Base-by-base conservation (phyloP, 164 flowering plant species). In the Chimonanthus praecox region DNA sequence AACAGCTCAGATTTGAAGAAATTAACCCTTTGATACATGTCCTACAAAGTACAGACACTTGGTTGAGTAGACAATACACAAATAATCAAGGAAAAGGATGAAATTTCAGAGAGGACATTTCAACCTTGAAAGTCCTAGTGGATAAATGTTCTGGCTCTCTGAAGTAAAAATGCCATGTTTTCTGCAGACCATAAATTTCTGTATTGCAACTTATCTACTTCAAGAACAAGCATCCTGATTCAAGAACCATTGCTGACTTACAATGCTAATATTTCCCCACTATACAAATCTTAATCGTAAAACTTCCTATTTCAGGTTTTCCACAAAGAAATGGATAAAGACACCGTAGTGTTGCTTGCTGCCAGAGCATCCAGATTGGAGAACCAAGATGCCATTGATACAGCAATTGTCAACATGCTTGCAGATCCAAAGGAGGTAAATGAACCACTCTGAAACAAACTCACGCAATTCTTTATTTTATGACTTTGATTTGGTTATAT, bases 321-420 rank as follows among this genome's bases (percentile, higher is more conserved):
- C 73, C 69, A 78, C 80, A 84, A 77, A 61, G 82, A 84, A 49
- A 87, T 91, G 83, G 92, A 89, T 82, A 87, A 79, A 81, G 92
- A 90, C 71, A 82, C 63, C 20, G 70, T 93, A 67, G 80, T 91
- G 76, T 78, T 93, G 74, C 86, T 93, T 72, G 95, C 97, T 58
- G 94, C 94, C 60, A 82, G 95, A 79, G 98, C 98, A 54, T 77
- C 98, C 58, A 87, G 98, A 79, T 66, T 88, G 72, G 98, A 93
- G 79, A 93, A 91, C 76, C 97, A 91, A 79, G 97, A 91, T 83
- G 98, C 98, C 51, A 93, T 93, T 76, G 98, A 91, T 80, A 84
- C 94, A 46, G 94, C 92, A 69, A 88, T 90, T 47, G 73, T 89
- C 67, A 88, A 83, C 77, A 88, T 93, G 95, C 94, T 91, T 73